Base-by-base conservation (phyloP, 768 basidiomycete species). In the Mycena albidolilacea region DNA sequence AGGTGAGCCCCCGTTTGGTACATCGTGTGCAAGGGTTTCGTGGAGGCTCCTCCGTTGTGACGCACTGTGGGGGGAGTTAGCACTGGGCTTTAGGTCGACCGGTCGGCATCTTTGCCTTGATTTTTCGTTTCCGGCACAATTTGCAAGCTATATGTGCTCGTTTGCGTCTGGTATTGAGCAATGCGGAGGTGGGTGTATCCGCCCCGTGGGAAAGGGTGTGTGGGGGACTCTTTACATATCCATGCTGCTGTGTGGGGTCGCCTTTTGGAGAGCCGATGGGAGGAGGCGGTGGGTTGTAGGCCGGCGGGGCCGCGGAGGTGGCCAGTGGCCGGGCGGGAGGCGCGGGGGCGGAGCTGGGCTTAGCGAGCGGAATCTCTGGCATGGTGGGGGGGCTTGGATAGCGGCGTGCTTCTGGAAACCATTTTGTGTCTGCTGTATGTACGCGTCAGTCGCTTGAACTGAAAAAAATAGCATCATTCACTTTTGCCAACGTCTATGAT, bases 91-190 rank as follows among this genome's bases (percentile, higher is more conserved):
- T n/a, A n/a, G 50, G 64, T 46, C 64, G 43, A 30, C 46, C 50
- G 35, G 77, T 2, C 19, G 11, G 38, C 43, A 11, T 6, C 17
- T 75, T 46, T 75, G 88, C 90, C 83, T 87, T 90, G 71, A 90
- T 85, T 79, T 92, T 90, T 19, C 87, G 85, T 41, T 30, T 30
- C 30, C 79, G 77, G 8, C 91, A 77, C 91, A 92, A 67, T 82
- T 81, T 83, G 79, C 91, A 92, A 3, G 91, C 91, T 74, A 90
- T 8, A 84, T 81, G n/a, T 1, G 86, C 86, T 66, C 90, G 82
- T 74, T 82, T 83, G 60, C 77, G 77, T 71, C 71, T 73, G 60
- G 57, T 74, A 39, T 60, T 58, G 52, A 73, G 74, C 23, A 64
- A 52, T 15, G 70, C 60, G 19, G 75, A 23, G 19, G 70, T 38